phyloP scores from a whole-genome alignment of 2,329 filamentous ascomycete species.

The Pseudogymnoascus pannorum region DNA sequence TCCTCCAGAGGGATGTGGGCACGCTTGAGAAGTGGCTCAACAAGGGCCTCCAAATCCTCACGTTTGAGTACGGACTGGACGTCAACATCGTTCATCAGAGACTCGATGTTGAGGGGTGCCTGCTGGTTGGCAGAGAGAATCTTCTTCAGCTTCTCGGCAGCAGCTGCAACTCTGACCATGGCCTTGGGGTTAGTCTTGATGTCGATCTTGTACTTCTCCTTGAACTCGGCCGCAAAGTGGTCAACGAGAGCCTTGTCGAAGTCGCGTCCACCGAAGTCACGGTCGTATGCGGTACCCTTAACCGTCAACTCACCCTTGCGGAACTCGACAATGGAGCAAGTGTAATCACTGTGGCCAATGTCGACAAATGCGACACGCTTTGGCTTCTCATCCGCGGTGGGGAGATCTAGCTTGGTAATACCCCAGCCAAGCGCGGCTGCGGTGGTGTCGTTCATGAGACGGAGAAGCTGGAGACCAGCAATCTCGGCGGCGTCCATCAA shows the following conservation, averaged over 20 bases:
- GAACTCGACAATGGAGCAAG: constrained; percentile 89
- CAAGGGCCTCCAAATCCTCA: constrained; percentile 86
- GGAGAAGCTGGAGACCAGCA: constrained; percentile 83
- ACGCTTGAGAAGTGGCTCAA: constrained; percentile 74
- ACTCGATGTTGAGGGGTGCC: constrained; percentile 93
- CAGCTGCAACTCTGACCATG: constrained; percentile 74
- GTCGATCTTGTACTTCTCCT: constrained; percentile 96
- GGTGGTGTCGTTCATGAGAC: constrained; percentile 96
- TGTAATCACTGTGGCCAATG: constrained; percentile 95
- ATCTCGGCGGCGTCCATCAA: constrained; percentile 90
- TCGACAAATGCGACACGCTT: constrained; percentile 87
- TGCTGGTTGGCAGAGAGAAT: constrained; percentile 90
- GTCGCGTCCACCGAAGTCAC: constrained; percentile 94
- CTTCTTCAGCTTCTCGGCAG: constrained; percentile 98
- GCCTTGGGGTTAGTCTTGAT: constrained; percentile 88
- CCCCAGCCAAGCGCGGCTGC: constrained; percentile 93
- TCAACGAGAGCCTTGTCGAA: constrained; percentile 94
- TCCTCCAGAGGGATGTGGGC: constrained; percentile 73
- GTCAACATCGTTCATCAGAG: constrained; percentile 96
- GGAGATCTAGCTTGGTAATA: constrained; percentile 95
- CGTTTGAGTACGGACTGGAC: constrained; percentile 84
- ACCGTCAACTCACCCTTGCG: constrained; percentile 93
- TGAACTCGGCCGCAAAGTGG: constrained; percentile 92
- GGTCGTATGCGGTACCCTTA: constrained; percentile 86
- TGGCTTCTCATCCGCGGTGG: constrained; percentile 81